Evolutionary conservation across 106 monocot species (phyloP).

Genomic region (Alisma plantagoaquatica): DNA sequence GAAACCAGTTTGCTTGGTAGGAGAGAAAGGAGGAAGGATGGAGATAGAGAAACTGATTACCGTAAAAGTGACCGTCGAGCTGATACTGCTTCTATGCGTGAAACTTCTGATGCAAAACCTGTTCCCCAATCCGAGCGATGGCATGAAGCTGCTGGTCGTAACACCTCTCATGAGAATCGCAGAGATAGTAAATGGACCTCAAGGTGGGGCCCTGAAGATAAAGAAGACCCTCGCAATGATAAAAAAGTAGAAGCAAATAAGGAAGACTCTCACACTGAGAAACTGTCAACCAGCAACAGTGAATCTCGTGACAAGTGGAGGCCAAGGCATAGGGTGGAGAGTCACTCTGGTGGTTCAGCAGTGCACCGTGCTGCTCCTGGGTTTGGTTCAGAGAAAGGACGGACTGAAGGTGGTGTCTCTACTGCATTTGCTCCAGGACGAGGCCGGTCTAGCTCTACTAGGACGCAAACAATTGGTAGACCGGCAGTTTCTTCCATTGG

Average conservation of each 20-base stretch:
- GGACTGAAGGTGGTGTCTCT: slow-evolving; percentile 33
- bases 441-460: slow-evolving; percentile 44
- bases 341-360: slow-evolving; percentile 37
- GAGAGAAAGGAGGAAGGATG: slow-evolving; percentile 85
- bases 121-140: slow-evolving; percentile 43
- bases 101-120: slow-evolving; percentile 41
- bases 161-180: slow-evolving; percentile 38
- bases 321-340: slow-evolving; percentile 83
- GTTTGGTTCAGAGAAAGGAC: slow-evolving; percentile 71
- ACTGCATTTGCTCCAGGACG: slow-evolving; percentile 77
- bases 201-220: slow-evolving; percentile 96
- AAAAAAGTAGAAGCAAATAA: slow-evolving; percentile 59
- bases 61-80: slow-evolving; percentile 64
- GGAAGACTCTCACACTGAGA: slow-evolving; percentile 56
- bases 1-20: slow-evolving; percentile 85
- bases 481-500: slow-evolving; percentile 52
- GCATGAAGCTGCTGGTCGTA: slow-evolving; percentile 52
- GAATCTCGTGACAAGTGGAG: slow-evolving; percentile 99
- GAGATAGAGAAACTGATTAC: slow-evolving; percentile 63
- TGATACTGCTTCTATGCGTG: slow-evolving; percentile 38
- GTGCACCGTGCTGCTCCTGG: slow-evolving; percentile 82
- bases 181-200: slow-evolving; percentile 95
- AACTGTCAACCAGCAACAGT: slow-evolving; percentile 31
- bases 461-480: slow-evolving; percentile 15
- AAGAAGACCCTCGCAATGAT: slow-evolving; percentile 62